phyloP scores from a whole-genome alignment of 208 protist genomes.

The Leishmania turanica region DNA sequence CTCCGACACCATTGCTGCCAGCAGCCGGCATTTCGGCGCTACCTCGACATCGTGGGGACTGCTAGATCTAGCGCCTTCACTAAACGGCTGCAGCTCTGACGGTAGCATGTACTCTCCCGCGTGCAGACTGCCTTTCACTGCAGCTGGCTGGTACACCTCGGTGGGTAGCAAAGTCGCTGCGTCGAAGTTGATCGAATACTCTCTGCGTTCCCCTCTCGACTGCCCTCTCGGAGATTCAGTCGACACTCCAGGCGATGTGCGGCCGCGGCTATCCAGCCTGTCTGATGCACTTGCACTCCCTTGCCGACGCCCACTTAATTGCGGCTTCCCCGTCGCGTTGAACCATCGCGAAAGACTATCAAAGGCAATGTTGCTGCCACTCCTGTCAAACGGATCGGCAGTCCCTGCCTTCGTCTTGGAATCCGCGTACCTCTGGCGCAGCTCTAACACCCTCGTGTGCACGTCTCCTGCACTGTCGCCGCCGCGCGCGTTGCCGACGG shows the following conservation, averaged over 20 bases:
- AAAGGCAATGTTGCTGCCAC: not conserved
- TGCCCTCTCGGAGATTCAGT: not conserved
- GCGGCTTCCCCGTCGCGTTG: not conserved
- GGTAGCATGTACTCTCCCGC: constrained; percentile 11
- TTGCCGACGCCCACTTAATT: not conserved
- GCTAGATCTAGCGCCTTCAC: not conserved
- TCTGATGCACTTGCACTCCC: not conserved
- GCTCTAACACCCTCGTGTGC: constrained; percentile 8
- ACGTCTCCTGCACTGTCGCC: not conserved
- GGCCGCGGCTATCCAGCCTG: not conserved
- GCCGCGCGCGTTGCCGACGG: not conserved
- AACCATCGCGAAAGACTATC: not conserved
- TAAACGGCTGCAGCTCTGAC: constrained; percentile 1
- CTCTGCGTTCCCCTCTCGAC: not conserved
- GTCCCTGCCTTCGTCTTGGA: not conserved
- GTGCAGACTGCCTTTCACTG: not conserved
- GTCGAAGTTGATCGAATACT: constrained; percentile 8
- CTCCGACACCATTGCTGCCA: not conserved
- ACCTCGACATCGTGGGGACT: constrained; percentile 2
- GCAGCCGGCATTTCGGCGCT: not conserved
- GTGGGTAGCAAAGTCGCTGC: not conserved
- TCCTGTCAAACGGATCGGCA: not conserved
- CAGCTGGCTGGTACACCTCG: not conserved
- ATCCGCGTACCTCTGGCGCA: constrained; percentile 7
- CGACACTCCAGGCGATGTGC: not conserved